These are phyloP conservation scores for Larix kaempferi DNA, from an alignment of 75 land plant genomes.

Conservation along the genomic window DNA sequence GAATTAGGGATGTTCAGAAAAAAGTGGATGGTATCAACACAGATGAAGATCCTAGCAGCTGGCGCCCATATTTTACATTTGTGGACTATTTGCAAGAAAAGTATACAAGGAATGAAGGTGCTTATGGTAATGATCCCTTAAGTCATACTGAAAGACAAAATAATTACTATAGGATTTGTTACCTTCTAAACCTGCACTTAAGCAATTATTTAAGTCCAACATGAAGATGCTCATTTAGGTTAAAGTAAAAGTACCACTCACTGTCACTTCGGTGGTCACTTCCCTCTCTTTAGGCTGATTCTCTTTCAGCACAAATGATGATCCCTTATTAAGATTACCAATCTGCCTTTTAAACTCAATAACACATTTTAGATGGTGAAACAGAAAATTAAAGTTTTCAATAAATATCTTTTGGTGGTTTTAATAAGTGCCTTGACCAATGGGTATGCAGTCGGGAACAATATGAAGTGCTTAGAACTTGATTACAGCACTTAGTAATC, in stretches of 20 bases:
- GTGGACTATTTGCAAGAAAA: slow-evolving; percentile 70
- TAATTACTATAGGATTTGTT: background rate
- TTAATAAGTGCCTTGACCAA: no score
- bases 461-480: no score
- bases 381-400: no score
- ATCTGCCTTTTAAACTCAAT: background rate
- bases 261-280: background rate
- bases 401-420: no score
- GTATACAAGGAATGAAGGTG: slow-evolving; percentile 61
- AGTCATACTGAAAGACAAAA: background rate
- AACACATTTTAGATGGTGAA: no score
- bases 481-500: no score
- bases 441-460: no score
- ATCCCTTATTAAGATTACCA: background rate
- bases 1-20: slow-evolving; percentile 51
- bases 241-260: background rate
- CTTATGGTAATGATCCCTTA: slow-evolving; percentile 32
- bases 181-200: background rate
- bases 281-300: background rate
- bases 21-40: slow-evolving; percentile 64
- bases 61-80: slow-evolving; percentile 84
- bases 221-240: background rate
- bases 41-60: slow-evolving; percentile 90
- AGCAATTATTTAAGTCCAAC: background rate
- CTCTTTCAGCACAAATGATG: background rate